These are phyloP conservation scores for Ophiostoma sp. DNA, from an alignment of 2,329 filamentous ascomycete genomes.

Conservation along the genomic window DNA sequence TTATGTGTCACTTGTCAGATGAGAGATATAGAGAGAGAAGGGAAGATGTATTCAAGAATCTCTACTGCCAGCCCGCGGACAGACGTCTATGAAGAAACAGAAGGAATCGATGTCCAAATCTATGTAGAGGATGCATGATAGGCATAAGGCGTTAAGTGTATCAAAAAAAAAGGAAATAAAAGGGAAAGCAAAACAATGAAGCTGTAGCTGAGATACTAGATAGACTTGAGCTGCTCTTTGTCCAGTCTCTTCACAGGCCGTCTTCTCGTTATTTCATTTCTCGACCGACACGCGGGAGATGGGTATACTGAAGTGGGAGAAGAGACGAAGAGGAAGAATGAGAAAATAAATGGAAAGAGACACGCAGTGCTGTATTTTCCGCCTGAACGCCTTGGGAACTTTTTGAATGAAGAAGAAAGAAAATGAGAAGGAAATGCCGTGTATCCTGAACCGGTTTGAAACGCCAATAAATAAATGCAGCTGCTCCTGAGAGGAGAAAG, in stretches of 20 bases:
- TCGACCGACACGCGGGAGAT: slow-evolving; percentile 13
- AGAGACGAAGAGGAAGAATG: neutral
- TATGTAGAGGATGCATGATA: neutral
- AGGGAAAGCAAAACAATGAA: neutral
- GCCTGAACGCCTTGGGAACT: slow-evolving; percentile 1
- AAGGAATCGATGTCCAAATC: neutral
- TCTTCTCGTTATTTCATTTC: slow-evolving; percentile 6
- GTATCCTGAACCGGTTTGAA: neutral
- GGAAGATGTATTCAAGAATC: neutral
- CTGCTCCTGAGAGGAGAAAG: neutral
- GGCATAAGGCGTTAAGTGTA: slow-evolving; percentile 3
- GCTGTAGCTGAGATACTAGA: neutral
- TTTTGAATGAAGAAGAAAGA: neutral
- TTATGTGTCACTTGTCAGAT: too few species aligned
- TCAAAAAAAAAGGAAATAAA: neutral
- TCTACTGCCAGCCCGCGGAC: neutral
- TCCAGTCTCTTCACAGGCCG: neutral
- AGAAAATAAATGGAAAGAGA: neutral
- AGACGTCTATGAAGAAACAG: neutral
- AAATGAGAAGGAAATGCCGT: neutral
- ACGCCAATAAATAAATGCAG: neutral
- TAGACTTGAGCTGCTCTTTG: neutral
- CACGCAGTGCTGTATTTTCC: neutral
- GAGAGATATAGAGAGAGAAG: neutral
- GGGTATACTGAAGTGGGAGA: neutral